phyloP scores from a whole-genome alignment of 2,329 filamentous ascomycete genomes.

The Biscogniauxia mediterranea region DNA sequence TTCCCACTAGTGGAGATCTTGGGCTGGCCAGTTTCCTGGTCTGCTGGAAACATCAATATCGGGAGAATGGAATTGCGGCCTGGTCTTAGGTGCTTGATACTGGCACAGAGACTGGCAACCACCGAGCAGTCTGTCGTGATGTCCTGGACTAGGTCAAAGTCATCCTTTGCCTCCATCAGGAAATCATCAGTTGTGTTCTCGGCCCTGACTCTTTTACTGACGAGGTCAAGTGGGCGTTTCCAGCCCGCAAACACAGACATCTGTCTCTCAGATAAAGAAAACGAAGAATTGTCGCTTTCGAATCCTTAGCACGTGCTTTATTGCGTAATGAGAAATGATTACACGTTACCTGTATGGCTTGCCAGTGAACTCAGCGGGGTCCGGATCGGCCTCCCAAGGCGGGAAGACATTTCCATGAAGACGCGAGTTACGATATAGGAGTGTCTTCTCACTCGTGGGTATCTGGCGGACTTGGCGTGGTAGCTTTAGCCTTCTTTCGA shows the following conservation, averaged over 20 bases:
- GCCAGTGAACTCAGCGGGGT: constrained; percentile 60
- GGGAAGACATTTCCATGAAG: constrained; percentile 83
- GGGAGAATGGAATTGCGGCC: constrained; percentile 68
- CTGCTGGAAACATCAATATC: constrained; percentile 73
- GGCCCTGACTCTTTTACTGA: constrained; percentile 37
- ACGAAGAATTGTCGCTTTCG: constrained; percentile 63
- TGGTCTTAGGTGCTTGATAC: constrained; percentile 66
- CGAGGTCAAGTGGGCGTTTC: constrained; percentile 71
- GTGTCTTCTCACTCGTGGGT: constrained; percentile 69
- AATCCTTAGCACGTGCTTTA: constrained; percentile 16
- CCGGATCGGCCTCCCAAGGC: constrained; percentile 71
- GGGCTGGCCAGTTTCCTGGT: constrained; percentile 56
- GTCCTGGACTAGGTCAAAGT: constrained; percentile 88
- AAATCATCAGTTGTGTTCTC: constrained; percentile 4
- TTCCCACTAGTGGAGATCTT: constrained; percentile 74
- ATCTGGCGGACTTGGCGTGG: constrained; percentile 55
- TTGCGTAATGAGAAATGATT: neutral
- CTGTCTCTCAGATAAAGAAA: constrained; percentile 74
- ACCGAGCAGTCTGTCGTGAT: constrained; percentile 96
- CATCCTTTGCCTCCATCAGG: constrained; percentile 41
- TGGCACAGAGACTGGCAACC: constrained; percentile 89
- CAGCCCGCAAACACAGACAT: constrained; percentile 76
- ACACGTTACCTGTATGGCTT: constrained; percentile 60
- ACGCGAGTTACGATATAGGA: constrained; percentile 73
- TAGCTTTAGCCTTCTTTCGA: constrained; percentile 29